Percentiles rank a stretch among this genome's conserved stretches.
Conservation (phyloP, 345 rosid species). For the Dipteronia sinensis region DNA sequence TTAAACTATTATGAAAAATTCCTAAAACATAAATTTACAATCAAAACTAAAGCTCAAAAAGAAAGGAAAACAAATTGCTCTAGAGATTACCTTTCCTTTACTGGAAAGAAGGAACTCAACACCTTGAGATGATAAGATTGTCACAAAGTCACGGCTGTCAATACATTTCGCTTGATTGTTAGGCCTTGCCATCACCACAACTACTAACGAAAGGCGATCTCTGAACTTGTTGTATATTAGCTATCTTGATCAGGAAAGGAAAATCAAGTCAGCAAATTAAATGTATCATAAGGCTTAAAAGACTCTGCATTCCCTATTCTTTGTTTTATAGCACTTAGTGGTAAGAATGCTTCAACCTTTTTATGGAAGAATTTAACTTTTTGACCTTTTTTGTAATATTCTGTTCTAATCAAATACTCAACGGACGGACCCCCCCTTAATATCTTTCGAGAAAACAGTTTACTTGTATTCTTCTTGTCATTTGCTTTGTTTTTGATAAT, state of each 20-base stretch:
- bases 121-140: constrained; percentile 52
- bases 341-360: not conserved
- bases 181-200: constrained; percentile 39
- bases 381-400: not conserved
- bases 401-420: not conserved
- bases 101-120: constrained; percentile 60
- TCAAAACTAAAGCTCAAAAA: not conserved
- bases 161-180: constrained; percentile 26
- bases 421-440: not conserved
- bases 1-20: not conserved
- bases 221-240: not conserved
- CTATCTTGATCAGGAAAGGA: not conserved
- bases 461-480: not conserved
- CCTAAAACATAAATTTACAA: not conserved
- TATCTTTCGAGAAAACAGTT: not conserved
- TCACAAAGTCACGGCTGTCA: constrained; percentile 34
- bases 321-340: not conserved
- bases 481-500: not conserved
- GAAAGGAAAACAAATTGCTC: not conserved
- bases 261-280: constrained; percentile 4
- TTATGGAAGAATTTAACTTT: constrained; percentile 6
- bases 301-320: not conserved
- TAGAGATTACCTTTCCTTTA: constrained; percentile 45
- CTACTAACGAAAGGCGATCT: constrained; percentile 17
- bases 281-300: not conserved